phyloP scores from a whole-genome alignment of 2,329 filamentous ascomycete species.

The Aspergillus clavatus region DNA sequence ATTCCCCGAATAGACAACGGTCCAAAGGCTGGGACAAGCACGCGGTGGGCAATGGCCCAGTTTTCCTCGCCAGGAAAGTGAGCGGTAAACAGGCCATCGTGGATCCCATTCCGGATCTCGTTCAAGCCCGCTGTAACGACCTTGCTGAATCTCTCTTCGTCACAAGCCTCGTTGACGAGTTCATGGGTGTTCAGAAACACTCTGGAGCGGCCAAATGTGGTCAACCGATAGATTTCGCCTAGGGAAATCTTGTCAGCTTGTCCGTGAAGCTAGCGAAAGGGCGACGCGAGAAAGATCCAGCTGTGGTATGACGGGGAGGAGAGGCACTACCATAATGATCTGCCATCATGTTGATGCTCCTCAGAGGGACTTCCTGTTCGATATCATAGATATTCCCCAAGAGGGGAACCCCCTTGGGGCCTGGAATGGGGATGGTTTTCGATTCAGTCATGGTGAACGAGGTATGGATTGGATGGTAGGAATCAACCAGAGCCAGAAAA shows the following conservation, averaged over 20 bases:
- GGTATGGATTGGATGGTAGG: no score
- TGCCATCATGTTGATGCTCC: conserved; percentile 54
- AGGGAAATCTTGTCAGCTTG: not conserved
- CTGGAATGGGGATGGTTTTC: conserved; percentile 49
- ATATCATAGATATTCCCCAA: conserved; percentile 63
- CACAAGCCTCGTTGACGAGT: conserved; percentile 58
- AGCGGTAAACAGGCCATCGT: conserved; percentile 64
- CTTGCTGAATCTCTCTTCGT: conserved; percentile 64
- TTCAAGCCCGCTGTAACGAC: conserved; percentile 47
- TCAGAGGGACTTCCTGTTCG: conserved; percentile 53
- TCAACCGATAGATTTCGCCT: conserved; percentile 58
- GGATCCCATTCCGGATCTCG: conserved; percentile 56
- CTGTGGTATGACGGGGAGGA: not conserved
- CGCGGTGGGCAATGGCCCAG: conserved; percentile 60
- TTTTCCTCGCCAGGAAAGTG: conserved; percentile 44
- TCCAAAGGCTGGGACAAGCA: conserved; percentile 46
- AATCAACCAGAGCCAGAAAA: no score
- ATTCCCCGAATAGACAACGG: conserved; percentile 42
- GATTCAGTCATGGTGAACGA: conserved; percentile 13
- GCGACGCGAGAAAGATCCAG: no score
- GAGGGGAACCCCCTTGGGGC: conserved; percentile 59
- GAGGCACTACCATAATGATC: conserved; percentile 58
- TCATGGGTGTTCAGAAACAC: conserved; percentile 51
- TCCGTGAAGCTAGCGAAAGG: not conserved
- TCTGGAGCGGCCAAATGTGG: conserved; percentile 42